A percentile compares a stretch with the other conserved stretches of the same genome.
These are phyloP conservation scores for Fusarium sacchari DNA, from an alignment of 2,329 filamentous ascomycete genomes.

Conservation along the genomic window DNA sequence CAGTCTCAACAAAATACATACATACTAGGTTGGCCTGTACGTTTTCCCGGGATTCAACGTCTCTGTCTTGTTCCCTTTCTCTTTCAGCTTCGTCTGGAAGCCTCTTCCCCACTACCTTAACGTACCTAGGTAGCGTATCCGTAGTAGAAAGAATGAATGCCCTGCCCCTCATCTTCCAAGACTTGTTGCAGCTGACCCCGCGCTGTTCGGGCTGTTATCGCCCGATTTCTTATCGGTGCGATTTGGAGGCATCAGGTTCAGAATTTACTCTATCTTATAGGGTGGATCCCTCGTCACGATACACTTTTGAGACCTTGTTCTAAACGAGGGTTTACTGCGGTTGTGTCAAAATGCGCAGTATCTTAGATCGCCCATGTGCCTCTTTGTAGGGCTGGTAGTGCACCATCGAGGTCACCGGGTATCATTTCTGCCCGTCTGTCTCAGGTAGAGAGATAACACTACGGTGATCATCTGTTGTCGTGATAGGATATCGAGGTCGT, in stretches of 20 bases:
- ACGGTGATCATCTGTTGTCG: constrained; percentile 17
- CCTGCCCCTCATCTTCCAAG: constrained; percentile 28
- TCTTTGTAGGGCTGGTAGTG: constrained; percentile 3
- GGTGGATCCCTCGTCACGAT: not conserved
- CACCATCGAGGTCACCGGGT: constrained; percentile 10
- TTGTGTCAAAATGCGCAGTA: not conserved
- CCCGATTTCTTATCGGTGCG: constrained; percentile 18
- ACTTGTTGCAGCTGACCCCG: constrained; percentile 24
- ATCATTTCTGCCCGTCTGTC: not conserved
- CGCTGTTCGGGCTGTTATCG: constrained; percentile 20
- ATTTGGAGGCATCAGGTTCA: not conserved
- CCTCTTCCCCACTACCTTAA: no score
- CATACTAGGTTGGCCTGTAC: not conserved
- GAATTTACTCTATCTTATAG: not conserved
- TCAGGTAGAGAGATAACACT: not conserved
- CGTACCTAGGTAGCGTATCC: no score
- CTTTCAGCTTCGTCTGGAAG: constrained; percentile 1
- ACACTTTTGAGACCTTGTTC: not conserved
- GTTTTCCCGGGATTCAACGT: not conserved
- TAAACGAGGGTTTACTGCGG: not conserved
- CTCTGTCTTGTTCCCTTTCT: constrained; percentile 25
- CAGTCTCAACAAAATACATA: constrained; percentile 4
- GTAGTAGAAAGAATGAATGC: not conserved
- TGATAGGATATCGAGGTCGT: not conserved
- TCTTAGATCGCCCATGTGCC: constrained; percentile 1